These are phyloP conservation scores for Erysimum cheiranthoides DNA, from an alignment of 345 rosid genomes.

Conservation along the genomic window DNA sequence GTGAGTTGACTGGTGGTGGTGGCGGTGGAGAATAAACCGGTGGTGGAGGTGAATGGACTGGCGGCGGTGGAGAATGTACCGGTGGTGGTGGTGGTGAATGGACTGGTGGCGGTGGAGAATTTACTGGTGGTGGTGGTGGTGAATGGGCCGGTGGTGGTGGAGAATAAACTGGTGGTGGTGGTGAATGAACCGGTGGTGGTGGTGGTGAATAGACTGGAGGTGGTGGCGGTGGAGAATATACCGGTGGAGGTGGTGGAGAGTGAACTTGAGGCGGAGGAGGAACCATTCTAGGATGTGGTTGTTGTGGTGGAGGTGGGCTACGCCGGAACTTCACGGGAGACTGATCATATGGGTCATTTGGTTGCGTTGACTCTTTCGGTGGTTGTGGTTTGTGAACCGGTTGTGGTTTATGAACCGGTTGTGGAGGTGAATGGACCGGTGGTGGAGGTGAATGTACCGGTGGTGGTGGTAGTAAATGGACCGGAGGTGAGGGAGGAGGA, in stretches of 20 bases:
- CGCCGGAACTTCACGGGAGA: slow-evolving; percentile 44
- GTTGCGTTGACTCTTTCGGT: slow-evolving; percentile 44
- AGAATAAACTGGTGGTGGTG: neutral
- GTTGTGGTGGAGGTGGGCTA: slow-evolving; percentile 47
- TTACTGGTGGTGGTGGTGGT: neutral
- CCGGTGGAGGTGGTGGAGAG: slow-evolving; percentile 41
- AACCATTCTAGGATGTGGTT: slow-evolving; percentile 42
- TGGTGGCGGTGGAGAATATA: slow-evolving; percentile 25
- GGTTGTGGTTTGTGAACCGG: neutral
- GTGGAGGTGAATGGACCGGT: no score
- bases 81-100: slow-evolving; percentile 2
- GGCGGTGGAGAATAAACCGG: neutral
- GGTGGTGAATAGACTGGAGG: slow-evolving; percentile 3
- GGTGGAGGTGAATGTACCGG: slow-evolving; percentile 1
- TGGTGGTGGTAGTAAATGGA: slow-evolving; percentile 36
- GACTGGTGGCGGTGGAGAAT: neutral
- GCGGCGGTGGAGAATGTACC: slow-evolving; percentile 8
- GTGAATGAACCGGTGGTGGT: slow-evolving; percentile 10
- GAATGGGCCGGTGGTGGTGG: slow-evolving; percentile 1
- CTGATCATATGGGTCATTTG: slow-evolving; percentile 41
- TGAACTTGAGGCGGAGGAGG: neutral
- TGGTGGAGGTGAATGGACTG: slow-evolving; percentile 24
- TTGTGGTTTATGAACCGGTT: neutral
- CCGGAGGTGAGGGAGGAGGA: slow-evolving; percentile 9
- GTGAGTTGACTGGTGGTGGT: no score